phyloP scores from a whole-genome alignment of 2,329 filamentous ascomycete genomes.

The Aspergillus persii region DNA sequence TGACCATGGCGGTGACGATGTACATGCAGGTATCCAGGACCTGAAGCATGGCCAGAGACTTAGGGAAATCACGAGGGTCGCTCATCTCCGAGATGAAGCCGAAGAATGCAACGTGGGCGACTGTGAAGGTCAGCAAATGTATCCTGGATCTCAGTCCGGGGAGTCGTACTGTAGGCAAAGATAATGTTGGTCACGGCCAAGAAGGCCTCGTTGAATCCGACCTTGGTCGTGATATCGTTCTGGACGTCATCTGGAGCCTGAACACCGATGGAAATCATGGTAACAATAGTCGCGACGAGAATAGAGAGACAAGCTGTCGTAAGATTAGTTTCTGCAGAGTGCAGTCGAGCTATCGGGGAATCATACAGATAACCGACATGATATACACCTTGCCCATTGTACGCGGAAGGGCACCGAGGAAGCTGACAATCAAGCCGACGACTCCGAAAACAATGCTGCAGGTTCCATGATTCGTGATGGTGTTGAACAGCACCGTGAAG shows the following conservation, averaged over 20 bases:
- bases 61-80: conserved; percentile 58
- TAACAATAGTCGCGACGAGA: conserved; percentile 60
- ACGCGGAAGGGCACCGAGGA: conserved; percentile 58
- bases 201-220: conserved; percentile 55
- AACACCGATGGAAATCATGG: conserved; percentile 64
- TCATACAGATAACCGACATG: conserved; percentile 57
- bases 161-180: conserved; percentile 59
- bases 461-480: conserved; percentile 58
- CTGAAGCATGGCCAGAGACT: conserved; percentile 63
- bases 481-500: conserved; percentile 66
- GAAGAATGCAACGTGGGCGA: conserved; percentile 65
- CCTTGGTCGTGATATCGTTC: conserved; percentile 36
- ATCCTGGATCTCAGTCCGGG: not conserved
- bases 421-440: conserved; percentile 58
- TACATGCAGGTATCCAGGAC: conserved; percentile 61
- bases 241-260: conserved; percentile 39
- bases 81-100: conserved; percentile 64
- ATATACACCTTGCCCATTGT: conserved; percentile 62
- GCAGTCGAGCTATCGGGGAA: not conserved
- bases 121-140: conserved; percentile 8
- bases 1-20: conserved; percentile 62
- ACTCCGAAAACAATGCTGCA: conserved; percentile 64
- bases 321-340: conserved; percentile 1
- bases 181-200: conserved; percentile 65
- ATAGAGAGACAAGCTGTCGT: conserved; percentile 60